Base-by-base conservation (phyloP, 1,284 basidiomycete species). In the Boletus semigastroideus region DNA sequence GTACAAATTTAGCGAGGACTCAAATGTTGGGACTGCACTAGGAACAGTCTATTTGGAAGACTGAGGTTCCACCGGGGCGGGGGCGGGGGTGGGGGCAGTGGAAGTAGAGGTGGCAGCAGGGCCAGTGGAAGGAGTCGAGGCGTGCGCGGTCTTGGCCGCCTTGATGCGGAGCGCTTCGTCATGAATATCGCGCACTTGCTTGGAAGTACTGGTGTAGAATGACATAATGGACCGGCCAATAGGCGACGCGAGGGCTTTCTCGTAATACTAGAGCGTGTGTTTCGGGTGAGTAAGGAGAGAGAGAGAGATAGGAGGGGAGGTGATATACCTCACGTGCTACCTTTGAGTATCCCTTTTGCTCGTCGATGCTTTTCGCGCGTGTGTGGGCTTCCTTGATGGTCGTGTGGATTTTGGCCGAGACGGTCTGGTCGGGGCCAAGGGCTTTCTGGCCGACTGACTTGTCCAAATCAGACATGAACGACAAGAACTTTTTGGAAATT, bases 81-180 rank as follows among this genome's bases (percentile, higher is more conserved):
- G 25, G 13, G 58, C 20, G 14, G 58, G 25, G 13, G 58, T 19
- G 14, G 58, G 30, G 20, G 58, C 31, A 9, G 57, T 34, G 34
- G 56, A 56, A 11, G 63, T 46, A 10, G 47, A 36, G 0, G 55
- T 33, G 14, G 31, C 14, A 13, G 31, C 31, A 22, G 22, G 27
- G 20, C 57, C 28, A 9, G 57, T 34, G 33, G 56, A 55, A 11
- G 63, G 44, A 11, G 47, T 33, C 0, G 55, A 14, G 14, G 31
- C 14, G 13, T 13, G 13, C 38, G n/a, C 20, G 10, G 38, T 14
- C 64, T 86, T 86, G 60, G 89, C 80, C 51, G 77, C 78, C 27
- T 82, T 79, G 62, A 94, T 90, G 40, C 92, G 83, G 52, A 78
- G 76, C 2, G 92, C 92, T 70, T 95, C 92, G 63, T 92, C 91